Percentiles rank a stretch among this genome's conserved stretches.
Evolutionary conservation across 2,329 filamentous ascomycete species (phyloP).

Genomic region (Botrytis fragariae): DNA sequence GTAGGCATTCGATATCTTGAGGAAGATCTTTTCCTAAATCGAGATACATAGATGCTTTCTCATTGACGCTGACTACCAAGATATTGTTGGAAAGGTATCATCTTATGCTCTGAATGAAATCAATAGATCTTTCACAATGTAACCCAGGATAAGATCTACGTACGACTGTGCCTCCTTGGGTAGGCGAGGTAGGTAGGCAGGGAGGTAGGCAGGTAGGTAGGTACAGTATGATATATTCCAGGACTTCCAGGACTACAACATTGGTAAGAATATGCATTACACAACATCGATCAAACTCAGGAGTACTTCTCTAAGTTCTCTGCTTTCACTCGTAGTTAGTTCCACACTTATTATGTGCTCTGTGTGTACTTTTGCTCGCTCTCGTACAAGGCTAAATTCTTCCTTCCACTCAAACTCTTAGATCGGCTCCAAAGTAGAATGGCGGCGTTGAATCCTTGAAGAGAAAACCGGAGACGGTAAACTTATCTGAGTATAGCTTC

Average conservation of each 20-base stretch:
- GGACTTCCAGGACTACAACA: not conserved
- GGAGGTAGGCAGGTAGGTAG: no score
- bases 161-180: not conserved
- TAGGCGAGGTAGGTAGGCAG: not conserved
- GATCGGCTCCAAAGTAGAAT: not conserved
- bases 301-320: not conserved
- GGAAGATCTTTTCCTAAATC: not conserved
- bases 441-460: slow-evolving; percentile 4
- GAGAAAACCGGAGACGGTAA: slow-evolving; percentile 3
- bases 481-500: slow-evolving; percentile 8
- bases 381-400: not conserved
- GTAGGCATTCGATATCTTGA: not conserved
- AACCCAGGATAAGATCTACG: not conserved
- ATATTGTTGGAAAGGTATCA: not conserved
- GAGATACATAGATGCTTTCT: not conserved
- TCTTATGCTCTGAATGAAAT: not conserved
- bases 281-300: slow-evolving; percentile 7
- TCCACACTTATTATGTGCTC: not conserved
- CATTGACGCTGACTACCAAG: not conserved
- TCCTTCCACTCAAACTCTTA: not conserved
- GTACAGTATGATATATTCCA: not conserved
- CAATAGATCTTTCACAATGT: not conserved
- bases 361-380: not conserved
- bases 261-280: not conserved
- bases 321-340: not conserved